These are phyloP conservation scores for Fusarium newnesense DNA, from an alignment of 2,329 filamentous ascomycete genomes.

Conservation along the genomic window DNA sequence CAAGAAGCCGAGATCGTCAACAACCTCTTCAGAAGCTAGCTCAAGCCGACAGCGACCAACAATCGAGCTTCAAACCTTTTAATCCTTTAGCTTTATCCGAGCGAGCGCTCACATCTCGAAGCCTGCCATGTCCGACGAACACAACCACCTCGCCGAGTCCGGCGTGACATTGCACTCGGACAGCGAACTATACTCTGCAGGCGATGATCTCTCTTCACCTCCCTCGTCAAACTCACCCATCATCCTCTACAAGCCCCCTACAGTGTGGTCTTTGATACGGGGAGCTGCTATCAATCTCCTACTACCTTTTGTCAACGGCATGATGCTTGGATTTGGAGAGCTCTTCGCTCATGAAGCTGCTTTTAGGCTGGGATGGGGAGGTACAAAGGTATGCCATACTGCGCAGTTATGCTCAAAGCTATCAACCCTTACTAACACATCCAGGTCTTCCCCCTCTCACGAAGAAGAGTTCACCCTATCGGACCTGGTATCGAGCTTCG, in stretches of 20 bases:
- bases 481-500: constrained; percentile 86
- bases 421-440: constrained; percentile 19
- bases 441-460: constrained; percentile 67
- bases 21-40: constrained; percentile 30
- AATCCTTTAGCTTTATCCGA: neutral
- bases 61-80: neutral
- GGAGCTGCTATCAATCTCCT: constrained; percentile 96
- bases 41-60: neutral
- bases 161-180: constrained; percentile 83
- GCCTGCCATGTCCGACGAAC: constrained; percentile 62
- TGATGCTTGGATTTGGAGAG: constrained; percentile 98
- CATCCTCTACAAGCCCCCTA: constrained; percentile 89
- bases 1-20: constrained; percentile 34
- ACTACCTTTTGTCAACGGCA: constrained; percentile 93
- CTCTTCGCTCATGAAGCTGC: constrained; percentile 96
- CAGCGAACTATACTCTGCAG: constrained; percentile 79
- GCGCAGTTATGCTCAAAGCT: neutral
- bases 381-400: constrained; percentile 76
- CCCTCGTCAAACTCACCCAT: constrained; percentile 74
- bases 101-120: neutral
- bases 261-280: constrained; percentile 83
- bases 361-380: constrained; percentile 91
- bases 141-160: constrained; percentile 73
- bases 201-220: constrained; percentile 70
- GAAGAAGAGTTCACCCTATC: constrained; percentile 73